Evolutionary conservation across 1,139 yeast genomes (phyloP).

Genomic region (Debaryomyces singareniensis): DNA sequence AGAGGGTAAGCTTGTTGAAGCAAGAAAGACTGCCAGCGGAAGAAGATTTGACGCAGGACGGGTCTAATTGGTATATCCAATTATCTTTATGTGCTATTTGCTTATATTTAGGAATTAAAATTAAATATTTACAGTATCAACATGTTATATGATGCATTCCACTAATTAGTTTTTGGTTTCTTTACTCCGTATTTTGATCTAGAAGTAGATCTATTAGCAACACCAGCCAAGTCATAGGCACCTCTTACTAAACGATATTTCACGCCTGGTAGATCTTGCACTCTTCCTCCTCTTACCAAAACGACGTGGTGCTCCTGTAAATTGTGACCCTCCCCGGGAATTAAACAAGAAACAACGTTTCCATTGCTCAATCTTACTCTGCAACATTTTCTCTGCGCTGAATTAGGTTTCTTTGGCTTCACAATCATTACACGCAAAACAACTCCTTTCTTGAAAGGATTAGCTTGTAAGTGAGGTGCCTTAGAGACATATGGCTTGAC

Average conservation of each 20-base stretch:
- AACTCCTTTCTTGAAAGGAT: slow-evolving; percentile 89
- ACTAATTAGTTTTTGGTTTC: slow-evolving; percentile 45
- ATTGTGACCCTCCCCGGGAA: slow-evolving; percentile 98
- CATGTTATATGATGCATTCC: too few species aligned
- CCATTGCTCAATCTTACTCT: slow-evolving; percentile 93
- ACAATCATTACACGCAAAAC: slow-evolving; percentile 91
- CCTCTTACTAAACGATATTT: slow-evolving; percentile 94
- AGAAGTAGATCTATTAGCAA: slow-evolving; percentile 84
- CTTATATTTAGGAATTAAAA: slow-evolving; percentile 1
- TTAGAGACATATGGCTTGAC: slow-evolving; percentile 40
- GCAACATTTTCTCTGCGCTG: slow-evolving; percentile 95
- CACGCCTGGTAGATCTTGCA: slow-evolving; percentile 98
- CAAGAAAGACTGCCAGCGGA: slow-evolving; percentile 78
- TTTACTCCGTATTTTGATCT: slow-evolving; percentile 94
- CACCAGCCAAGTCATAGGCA: slow-evolving; percentile 89
- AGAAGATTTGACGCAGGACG: slow-evolving; percentile 52
- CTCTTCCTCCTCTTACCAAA: slow-evolving; percentile 93
- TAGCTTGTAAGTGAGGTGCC: slow-evolving; percentile 75
- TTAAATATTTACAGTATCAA: too few species aligned
- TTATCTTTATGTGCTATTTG: slow-evolving; percentile 1
- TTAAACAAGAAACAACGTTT: slow-evolving; percentile 81
- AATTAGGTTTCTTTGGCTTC: slow-evolving; percentile 97
- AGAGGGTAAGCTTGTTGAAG: slow-evolving; percentile 51
- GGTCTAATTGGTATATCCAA: slow-evolving; percentile 2
- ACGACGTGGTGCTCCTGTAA: slow-evolving; percentile 98